Percentiles rank a stretch among this genome's conserved stretches.
These are phyloP conservation scores for Chlorophyllum brunneum DNA, from an alignment of 768 basidiomycete species.

Conservation along the genomic window DNA sequence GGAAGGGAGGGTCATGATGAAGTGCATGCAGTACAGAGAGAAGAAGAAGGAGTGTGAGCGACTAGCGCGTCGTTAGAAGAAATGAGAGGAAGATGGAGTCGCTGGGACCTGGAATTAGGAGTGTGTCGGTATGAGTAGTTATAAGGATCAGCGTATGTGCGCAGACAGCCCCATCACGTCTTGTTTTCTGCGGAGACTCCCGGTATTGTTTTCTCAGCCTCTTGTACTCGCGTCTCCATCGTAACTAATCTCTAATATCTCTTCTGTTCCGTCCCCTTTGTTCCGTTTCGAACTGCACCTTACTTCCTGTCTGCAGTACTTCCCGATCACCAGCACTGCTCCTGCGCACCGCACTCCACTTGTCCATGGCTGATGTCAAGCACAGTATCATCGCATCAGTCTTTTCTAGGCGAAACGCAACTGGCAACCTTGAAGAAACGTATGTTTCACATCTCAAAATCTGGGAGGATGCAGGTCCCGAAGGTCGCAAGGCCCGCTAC, in stretches of 20 bases:
- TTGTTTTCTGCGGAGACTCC: slow-evolving; percentile 24
- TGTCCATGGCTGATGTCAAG: slow-evolving; percentile 45
- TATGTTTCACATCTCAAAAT: slow-evolving; percentile 92
- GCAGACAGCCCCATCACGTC: not conserved
- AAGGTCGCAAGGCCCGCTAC: slow-evolving; percentile 82
- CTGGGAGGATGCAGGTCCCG: slow-evolving; percentile 77
- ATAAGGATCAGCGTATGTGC: slow-evolving; percentile 28
- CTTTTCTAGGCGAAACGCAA: slow-evolving; percentile 68
- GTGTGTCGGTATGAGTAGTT: slow-evolving; percentile 8
- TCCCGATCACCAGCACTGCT: too few relatives aligned
- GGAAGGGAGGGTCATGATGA: slow-evolving; percentile 26
- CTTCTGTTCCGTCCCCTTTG: slow-evolving; percentile 5
- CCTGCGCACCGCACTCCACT: slow-evolving; percentile 6
- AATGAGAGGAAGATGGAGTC: slow-evolving; percentile 17
- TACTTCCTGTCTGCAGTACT: not conserved
- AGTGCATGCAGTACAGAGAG: slow-evolving; percentile 24
- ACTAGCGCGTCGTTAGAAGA: slow-evolving; percentile 18
- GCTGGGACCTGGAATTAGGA: slow-evolving; percentile 13
- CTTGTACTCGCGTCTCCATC: slow-evolving; percentile 13
- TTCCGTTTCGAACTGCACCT: not conserved
- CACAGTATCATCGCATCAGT: slow-evolving; percentile 80
- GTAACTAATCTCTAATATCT: slow-evolving; percentile 7
- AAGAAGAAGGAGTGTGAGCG: slow-evolving; percentile 21
- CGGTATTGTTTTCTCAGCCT: slow-evolving; percentile 34
- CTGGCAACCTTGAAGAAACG: slow-evolving; percentile 64